Percentiles rank a stretch among this genome's conserved stretches.
phyloP scores from a whole-genome alignment of 2,329 filamentous ascomycete genomes.

The Talaromyces sp. region DNA sequence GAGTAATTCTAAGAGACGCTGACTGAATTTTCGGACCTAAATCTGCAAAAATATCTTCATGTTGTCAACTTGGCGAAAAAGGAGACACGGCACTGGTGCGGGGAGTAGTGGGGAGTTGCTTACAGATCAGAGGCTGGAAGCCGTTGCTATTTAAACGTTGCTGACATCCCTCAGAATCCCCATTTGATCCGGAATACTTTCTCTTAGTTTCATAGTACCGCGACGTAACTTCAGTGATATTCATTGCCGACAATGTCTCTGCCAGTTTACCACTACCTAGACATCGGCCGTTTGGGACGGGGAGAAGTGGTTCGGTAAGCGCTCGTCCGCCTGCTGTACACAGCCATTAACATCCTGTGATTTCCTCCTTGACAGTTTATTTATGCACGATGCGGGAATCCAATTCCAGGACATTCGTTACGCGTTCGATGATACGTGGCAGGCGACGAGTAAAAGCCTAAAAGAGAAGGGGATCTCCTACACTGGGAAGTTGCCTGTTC shows the following conservation, averaged over 20 bases:
- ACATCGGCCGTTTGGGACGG: constrained; percentile 22
- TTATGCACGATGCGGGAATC: constrained; percentile 24
- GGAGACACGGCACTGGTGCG: no score
- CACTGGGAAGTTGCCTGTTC: constrained; percentile 30
- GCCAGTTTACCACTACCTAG: constrained; percentile 19
- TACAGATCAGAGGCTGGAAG: neutral
- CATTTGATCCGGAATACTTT: no score
- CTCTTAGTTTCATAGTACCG: neutral
- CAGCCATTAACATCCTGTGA: neutral
- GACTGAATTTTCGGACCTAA: no score
- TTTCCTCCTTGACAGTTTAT: constrained; percentile 15
- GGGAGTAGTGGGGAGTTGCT: neutral
- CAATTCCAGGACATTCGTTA: constrained; percentile 24
- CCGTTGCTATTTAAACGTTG: neutral
- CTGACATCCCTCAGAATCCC: neutral
- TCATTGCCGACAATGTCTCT: constrained; percentile 1
- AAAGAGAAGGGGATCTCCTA: constrained; percentile 19
- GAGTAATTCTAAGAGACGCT: no score
- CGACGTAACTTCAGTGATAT: neutral
- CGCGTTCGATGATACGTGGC: constrained; percentile 23
- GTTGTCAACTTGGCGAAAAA: no score
- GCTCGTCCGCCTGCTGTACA: neutral
- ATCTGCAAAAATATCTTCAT: no score
- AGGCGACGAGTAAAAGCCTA: constrained; percentile 20
- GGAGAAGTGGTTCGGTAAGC: constrained; percentile 24